Evolutionary conservation across 176 grass and related monocot species (phyloP), one percentile per base, ranked within the genome.

Genomic region (Bothriochloa decipiens): DNA sequence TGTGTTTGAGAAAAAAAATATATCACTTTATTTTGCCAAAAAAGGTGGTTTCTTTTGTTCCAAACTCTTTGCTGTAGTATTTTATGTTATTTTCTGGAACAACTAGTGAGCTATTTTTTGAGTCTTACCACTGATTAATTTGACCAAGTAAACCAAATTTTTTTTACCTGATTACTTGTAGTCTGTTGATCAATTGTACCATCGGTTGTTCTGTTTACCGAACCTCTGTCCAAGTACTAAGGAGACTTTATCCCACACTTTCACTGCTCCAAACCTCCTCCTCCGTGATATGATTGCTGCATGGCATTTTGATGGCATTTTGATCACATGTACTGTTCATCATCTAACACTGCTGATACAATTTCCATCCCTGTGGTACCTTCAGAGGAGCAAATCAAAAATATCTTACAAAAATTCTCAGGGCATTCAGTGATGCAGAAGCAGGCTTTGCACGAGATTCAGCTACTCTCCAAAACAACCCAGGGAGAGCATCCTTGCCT

Each of bases 241-340:
- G 3, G 14, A 78, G 13, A 35, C 25, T 55, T 66, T 86, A 73
- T n/a, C 79, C 26, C 83, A 90, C 66, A 78, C 83, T 73, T 29
- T 45, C 14, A 47, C 15, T 72, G 22, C 46, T 78, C 79, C 88
- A 57, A 82, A 86, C 68, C 45, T 86, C 27, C 83, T 86, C 35
- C 79, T 90, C 28, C 57, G 18, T 27, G 79, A 90, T 62, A 90
- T 90, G 88, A 83, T 90, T 83, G 10, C 67, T 60, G 74, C 79
- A 37, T 90, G 88, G 88, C n/a, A n/a, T n/a, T n/a, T n/a, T n/a
- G n/a, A n/a, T 15, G 45, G n/a, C n/a, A n/a, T 60, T 35, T 82
- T 4, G 88, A 90, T 72, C 73, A 86, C 68, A 78, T 39, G 20
- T 12, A 20, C 37, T 4, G 15, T 68, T 36, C 66, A 35, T 69